Conservation (phyloP, 805 yeast genomes). For the Candida endomychidarum region DNA sequence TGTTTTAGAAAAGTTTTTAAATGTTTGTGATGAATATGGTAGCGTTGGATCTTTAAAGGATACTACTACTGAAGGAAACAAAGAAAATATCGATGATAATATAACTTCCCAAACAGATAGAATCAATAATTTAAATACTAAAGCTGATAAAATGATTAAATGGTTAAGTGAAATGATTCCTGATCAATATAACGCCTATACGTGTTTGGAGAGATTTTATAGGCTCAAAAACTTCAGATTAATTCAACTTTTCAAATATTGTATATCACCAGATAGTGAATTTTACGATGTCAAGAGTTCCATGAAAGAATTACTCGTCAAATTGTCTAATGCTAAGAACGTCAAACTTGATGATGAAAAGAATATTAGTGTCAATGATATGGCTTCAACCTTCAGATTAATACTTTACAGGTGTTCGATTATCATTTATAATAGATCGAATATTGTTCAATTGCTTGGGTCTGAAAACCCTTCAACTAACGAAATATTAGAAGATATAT, state of each 20-base stretch:
- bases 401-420: conserved; percentile 62
- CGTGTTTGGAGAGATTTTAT: conserved; percentile 52
- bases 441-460: conserved; percentile 53
- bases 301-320: conserved; percentile 58
- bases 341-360: conserved; percentile 34
- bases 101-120: neutral
- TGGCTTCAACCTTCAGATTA: conserved; percentile 54
- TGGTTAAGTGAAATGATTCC: conserved; percentile 67
- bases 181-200: conserved; percentile 45
- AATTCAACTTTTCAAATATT: conserved; percentile 53
- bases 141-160: conserved; percentile 53
- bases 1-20: conserved; percentile 50
- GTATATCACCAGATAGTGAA: conserved; percentile 57
- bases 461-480: conserved; percentile 49
- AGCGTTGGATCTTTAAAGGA: conserved; percentile 15
- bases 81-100: conserved; percentile 18
- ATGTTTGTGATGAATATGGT: conserved; percentile 45
- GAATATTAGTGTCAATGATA: conserved; percentile 45
- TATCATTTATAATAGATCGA: conserved; percentile 64
- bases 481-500: conserved; percentile 57
- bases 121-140: conserved; percentile 17
- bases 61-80: conserved; percentile 21
- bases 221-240: conserved; percentile 58
- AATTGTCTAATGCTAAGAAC: conserved; percentile 53
- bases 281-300: conserved; percentile 60